Evolutionary conservation across 805 yeast species (phyloP).

Genomic region (Candida awuae): DNA sequence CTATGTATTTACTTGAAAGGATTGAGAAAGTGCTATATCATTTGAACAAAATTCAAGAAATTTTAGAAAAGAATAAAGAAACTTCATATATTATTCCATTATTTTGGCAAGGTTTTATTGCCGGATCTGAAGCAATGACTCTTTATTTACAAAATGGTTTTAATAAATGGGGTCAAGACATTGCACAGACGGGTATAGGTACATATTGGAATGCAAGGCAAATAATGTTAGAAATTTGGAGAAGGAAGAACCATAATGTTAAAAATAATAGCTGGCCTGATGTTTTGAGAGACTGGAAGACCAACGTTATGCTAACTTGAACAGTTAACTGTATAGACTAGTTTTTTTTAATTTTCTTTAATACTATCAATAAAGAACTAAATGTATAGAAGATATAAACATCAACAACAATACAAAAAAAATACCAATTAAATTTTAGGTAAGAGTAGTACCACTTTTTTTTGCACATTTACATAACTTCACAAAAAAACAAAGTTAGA

Average conservation of each 20-base stretch:
- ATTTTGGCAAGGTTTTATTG: constrained; percentile 85
- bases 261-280: constrained; percentile 66
- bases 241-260: constrained; percentile 55
- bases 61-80: constrained; percentile 42
- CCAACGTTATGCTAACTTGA: constrained; percentile 65
- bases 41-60: constrained; percentile 50
- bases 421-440: no score
- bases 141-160: constrained; percentile 52
- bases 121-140: constrained; percentile 72
- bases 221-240: constrained; percentile 81
- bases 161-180: constrained; percentile 65
- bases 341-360: neutral
- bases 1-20: constrained; percentile 51
- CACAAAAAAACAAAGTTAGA: no score
- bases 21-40: constrained; percentile 56
- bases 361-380: neutral
- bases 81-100: constrained; percentile 60
- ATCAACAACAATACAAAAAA: no score
- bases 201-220: constrained; percentile 83
- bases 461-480: no score
- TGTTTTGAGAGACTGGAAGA: constrained; percentile 76
- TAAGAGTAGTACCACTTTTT: no score
- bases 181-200: constrained; percentile 54
- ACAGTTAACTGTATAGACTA: neutral
- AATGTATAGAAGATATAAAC: no score